Percentiles rank a stretch among this genome's conserved stretches.
phyloP scores from a whole-genome alignment of 1,284 basidiomycete genomes.

The Waitea zeae region DNA sequence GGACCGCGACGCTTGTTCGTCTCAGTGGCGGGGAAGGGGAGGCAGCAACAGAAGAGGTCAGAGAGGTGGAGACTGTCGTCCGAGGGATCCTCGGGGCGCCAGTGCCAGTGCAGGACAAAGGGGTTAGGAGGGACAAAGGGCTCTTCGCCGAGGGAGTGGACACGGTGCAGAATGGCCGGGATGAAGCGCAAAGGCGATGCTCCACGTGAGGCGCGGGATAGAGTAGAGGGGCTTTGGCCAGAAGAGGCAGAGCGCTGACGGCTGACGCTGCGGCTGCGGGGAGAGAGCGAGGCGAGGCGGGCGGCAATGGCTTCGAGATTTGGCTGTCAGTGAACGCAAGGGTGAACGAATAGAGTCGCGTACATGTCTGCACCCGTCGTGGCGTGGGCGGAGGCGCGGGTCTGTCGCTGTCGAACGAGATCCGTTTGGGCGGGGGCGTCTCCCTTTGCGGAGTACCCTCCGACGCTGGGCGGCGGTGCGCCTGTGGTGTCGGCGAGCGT shows the following conservation, averaged over 20 bases:
- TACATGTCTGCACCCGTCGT: constrained; percentile 16
- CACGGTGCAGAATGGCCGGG: constrained; percentile 18
- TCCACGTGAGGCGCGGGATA: constrained; percentile 21
- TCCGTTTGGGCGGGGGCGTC: no score
- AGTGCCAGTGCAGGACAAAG: constrained; percentile 14
- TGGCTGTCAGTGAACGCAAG: not conserved
- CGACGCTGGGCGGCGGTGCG: no score
- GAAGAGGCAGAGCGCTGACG: constrained; percentile 1
- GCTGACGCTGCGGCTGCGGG: not conserved
- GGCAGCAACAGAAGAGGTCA: constrained; percentile 5
- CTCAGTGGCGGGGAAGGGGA: constrained; percentile 3
- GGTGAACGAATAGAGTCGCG: constrained; percentile 4
- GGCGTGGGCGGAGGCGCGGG: constrained; percentile 13
- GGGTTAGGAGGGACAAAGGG: constrained; percentile 31
- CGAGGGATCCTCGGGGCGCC: not conserved
- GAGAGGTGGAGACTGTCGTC: constrained; percentile 1
- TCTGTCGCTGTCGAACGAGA: constrained; percentile 23
- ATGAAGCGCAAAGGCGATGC: constrained; percentile 25
- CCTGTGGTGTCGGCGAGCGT: no score
- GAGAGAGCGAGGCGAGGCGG: not conserved
- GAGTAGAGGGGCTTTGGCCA: constrained; percentile 8
- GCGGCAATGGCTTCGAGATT: not conserved
- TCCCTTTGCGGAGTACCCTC: no score
- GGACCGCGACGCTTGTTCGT: constrained; percentile 5
- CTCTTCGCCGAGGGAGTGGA: constrained; percentile 22